Base-by-base conservation (phyloP, 768 basidiomycete genomes). In the Goffeauzyma gilvescens region DNA sequence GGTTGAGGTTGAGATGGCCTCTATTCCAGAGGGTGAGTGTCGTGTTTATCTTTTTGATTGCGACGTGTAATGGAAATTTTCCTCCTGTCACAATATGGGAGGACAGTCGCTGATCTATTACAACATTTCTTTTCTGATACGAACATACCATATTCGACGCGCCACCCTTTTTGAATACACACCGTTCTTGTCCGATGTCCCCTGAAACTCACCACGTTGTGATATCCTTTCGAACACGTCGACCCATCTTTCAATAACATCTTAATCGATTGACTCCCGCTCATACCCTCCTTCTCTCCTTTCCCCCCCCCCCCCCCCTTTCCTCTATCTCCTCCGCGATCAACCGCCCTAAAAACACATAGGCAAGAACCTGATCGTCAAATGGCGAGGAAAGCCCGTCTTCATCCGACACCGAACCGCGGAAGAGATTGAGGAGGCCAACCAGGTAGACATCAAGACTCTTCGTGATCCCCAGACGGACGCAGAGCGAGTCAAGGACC, bases 351-450 rank as follows among this genome's bases (percentile, higher is more conserved):
- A 30, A 30, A 30, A 30, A 9, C 9, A 35, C 9, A 20, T 20
- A 38, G 37, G 47, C 38, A 49, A 59, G 46, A 56, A 55, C 56
- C 50, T 62, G 44, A 57, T 60, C 45, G 56, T 57, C 51, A 65
- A 95, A 71, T 98, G 93, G 93, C 82, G 93, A 59, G 93, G 93
- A 65, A 98, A 98, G 72, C 93, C 93, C 51, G 93, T 98, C 42
- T 96, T 96, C 72, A 86, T 98, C 64, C 76, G 93, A 52, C 93
- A 98, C 71, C 76, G 93, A 58, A 98, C 93, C 12, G 57, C 71
- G 44, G 73, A 71, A 43, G 93, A 98, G 71, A 82, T 98, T 55
- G 75, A 83, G 50, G 93, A 98, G 69, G 93, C 93, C 38, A 78
- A 82, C 66, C 57, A 65, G 28, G 68, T 73, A 44, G 77, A 90